Base-by-base conservation (phyloP, 495 filamentous ascomycete species). In the Aspergillus ostianus region DNA sequence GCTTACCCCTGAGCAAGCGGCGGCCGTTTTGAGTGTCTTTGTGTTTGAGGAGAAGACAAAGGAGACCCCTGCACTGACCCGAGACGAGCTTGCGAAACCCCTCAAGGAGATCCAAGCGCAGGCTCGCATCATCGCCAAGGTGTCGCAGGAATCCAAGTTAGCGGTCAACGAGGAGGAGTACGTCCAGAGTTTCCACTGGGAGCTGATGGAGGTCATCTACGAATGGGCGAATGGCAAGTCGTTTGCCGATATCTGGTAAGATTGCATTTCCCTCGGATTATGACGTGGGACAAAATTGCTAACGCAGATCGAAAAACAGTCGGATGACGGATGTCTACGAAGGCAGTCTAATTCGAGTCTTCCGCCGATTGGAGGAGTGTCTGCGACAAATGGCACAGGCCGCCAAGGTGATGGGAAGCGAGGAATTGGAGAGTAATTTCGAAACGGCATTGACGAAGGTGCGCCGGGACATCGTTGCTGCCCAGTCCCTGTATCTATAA, bases 291-390 rank as follows among this genome's bases (percentile, higher is more conserved):
- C 36, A 41, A 41, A 12, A 41, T 13, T 41, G 36, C 41, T 21
- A 27, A 44, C 20, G 30, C 29, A 12, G 45, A 18, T 59, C 57
- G 26, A 56, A 61, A 70, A 57, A 46, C 54, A 96, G 92, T 74
- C 93, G 93, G 87, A 97, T 97, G 93, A 96, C 94, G 29, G 93
- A 97, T 70, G 90, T 93, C 44, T 98, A 97, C 73, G 94, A 98
- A 71, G 94, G 94, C 49, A 96, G 88, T 58, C 79, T 98, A 63
- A 98, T 98, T 67, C 90, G 94, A 32, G 85, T 97, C 51, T 98
- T 98, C 84, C 87, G 94, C 51, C 89, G 95, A 20, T 77, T 98
- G 41, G 95, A 98, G 74, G 94, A 98, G 77, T 82, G 96, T 53
- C 78, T 98, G n/a, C 84, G 95, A 62, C 94, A 98, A 74, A 96